Evolutionary conservation across 306 rosid genomes (phyloP), one percentile per base, ranked within the genome.

Genomic region (Quercus variabilis): DNA sequence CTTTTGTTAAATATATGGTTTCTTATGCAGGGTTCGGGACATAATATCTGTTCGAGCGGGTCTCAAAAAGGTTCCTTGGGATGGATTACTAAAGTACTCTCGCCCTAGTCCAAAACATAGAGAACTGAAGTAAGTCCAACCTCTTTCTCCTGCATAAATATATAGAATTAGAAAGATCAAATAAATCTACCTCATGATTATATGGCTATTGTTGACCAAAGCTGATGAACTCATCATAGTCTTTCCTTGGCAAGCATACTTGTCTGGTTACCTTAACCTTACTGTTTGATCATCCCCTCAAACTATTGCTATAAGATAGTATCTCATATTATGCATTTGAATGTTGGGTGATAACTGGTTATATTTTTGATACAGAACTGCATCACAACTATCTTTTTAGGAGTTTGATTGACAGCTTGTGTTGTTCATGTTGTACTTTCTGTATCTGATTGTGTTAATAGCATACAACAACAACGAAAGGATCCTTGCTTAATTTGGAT

Each of bases 41-140:
- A 90, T 95, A 84, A 95, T 95, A 72, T 88, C 97, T 14, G 78
- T 80, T 69, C 88, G 99, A 58, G 99, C 99, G n/a, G 99, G 99
- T 74, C 96, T 95, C 31, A 93, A 91, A 84, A 95, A 31, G 86
- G 99, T 92, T 85, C 99, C 98, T 18, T 95, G 99, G 99, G 98
- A 95, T 79, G 99, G 99, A 77, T 95, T 89, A 79, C 90, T 95
- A 59, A 95, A 95, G 88, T 91, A 95, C 83, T 89, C 99, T 70
- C 97, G 91, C 54, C 99, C 99, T 28, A 92, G 99, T 83, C 97
- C 98, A 20, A 95, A 92, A 87, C 97, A 86, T 75, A 89, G 88
- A 79, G 98, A 95, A 77, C 85, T 83, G 54, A 95, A 89, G 98
- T 94, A 87, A 88, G 75, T 71, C 20, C 71, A 12, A 60, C 31